Percentiles rank a stretch among this genome's conserved stretches.
Conservation (phyloP, 2,329 filamentous ascomycete species). For the Verticillium nubilum region DNA sequence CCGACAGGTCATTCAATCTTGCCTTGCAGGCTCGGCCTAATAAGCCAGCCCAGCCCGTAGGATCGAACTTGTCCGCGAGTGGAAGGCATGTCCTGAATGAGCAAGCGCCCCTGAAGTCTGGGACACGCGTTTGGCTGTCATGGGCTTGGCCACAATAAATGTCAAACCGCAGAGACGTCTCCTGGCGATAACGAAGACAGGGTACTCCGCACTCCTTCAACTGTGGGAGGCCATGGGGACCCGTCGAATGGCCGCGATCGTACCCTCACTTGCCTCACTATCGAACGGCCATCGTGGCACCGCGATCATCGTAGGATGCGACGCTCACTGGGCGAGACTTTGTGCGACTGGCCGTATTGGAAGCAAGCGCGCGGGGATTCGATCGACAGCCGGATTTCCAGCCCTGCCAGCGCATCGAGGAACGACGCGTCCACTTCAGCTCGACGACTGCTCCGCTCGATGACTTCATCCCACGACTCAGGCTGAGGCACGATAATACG, state of each 20-base stretch:
- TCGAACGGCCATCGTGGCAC: not conserved
- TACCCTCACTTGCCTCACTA: not conserved
- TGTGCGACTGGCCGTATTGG: not conserved
- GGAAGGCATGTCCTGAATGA: not conserved
- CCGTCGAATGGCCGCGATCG: not conserved
- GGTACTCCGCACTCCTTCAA: not conserved
- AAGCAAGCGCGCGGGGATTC: not conserved
- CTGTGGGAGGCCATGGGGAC: not conserved
- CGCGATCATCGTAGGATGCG: not conserved
- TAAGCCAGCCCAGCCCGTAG: not conserved
- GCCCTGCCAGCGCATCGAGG: not conserved
- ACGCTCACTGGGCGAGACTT: not conserved
- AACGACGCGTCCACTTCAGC: not conserved
- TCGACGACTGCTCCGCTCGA: not conserved
- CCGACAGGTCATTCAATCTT: not conserved
- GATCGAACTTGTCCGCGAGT: no score
- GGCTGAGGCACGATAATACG: not conserved
- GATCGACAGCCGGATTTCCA: not conserved
- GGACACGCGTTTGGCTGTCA: not conserved
- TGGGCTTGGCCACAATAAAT: not conserved
- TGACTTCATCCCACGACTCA: not conserved
- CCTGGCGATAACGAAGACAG: not conserved
- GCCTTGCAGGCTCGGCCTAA: not conserved
- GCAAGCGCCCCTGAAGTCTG: not conserved
- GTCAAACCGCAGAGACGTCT: not conserved